phyloP scores from a whole-genome alignment of 441 rosid genomes.

The Manihot esculenta region DNA sequence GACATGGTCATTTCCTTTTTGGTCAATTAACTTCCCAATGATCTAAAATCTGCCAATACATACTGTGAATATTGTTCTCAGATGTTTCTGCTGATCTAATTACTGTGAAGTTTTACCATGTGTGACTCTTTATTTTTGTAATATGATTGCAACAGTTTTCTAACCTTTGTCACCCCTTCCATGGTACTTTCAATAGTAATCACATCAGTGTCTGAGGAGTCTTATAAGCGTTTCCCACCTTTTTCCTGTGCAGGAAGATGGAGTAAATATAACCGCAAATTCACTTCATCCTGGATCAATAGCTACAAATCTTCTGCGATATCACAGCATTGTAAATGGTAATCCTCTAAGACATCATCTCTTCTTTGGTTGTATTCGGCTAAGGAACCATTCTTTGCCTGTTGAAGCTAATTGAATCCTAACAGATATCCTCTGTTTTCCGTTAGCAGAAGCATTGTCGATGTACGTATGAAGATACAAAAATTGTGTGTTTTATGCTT shows the following conservation, averaged over 20 bases:
- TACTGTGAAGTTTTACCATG: not conserved
- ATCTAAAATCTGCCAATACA: not conserved
- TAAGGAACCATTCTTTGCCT: not conserved
- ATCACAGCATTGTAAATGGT: constrained; percentile 49
- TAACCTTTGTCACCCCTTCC: not conserved
- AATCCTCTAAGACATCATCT: constrained; percentile 5
- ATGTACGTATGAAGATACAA: too few species aligned
- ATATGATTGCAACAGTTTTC: not conserved
- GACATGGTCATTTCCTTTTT: constrained; percentile 1
- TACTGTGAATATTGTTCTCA: not conserved
- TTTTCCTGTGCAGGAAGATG: constrained; percentile 47
- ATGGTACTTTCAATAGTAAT: not conserved
- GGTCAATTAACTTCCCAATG: not conserved
- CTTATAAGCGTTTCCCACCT: not conserved
- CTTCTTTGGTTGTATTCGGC: not conserved
- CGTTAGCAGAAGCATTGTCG: too few species aligned
- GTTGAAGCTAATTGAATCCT: not conserved
- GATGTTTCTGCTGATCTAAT: not conserved
- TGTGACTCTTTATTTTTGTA: not conserved
- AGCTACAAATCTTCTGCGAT: constrained; percentile 55
- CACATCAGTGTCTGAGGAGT: not conserved
- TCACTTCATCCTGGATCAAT: constrained; percentile 77
- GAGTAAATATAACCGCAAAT: constrained; percentile 62
- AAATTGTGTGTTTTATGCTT: too few species aligned
- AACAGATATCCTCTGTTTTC: not conserved